phyloP scores from a whole-genome alignment of 495 filamentous ascomycete genomes.

The Aspergillus mulundensis region DNA sequence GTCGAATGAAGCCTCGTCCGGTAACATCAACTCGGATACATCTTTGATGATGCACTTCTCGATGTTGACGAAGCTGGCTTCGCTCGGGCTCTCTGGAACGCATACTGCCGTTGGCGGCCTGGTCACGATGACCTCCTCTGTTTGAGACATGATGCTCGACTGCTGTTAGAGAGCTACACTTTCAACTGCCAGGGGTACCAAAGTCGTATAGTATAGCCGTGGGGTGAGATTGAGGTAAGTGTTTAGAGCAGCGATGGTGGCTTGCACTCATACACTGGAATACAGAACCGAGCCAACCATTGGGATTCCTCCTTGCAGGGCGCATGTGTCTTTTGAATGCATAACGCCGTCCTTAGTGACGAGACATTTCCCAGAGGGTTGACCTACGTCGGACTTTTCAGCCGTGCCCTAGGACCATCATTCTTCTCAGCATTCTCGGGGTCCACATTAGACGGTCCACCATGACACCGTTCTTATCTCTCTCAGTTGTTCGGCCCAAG shows the following conservation, averaged over 20 bases:
- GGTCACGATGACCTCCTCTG: slow-evolving; percentile 23
- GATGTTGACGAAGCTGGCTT: slow-evolving; percentile 24
- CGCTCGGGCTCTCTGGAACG: slow-evolving; percentile 19
- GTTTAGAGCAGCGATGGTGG: neutral
- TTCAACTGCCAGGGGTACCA: neutral
- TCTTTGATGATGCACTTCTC: slow-evolving; percentile 22
- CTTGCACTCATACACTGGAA: slow-evolving; percentile 6
- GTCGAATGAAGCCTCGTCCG: slow-evolving; percentile 19
- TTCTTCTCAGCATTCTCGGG: slow-evolving; percentile 9
- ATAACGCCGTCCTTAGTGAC: slow-evolving; percentile 17
- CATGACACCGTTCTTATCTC: slow-evolving; percentile 10
- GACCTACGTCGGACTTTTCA: slow-evolving; percentile 10
- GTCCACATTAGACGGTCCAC: slow-evolving; percentile 12
- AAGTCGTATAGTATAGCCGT: neutral
- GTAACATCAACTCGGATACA: slow-evolving; percentile 18
- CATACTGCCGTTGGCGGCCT: slow-evolving; percentile 24
- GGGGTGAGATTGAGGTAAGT: neutral
- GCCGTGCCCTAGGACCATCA: slow-evolving; percentile 4
- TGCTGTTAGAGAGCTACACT: slow-evolving; percentile 11
- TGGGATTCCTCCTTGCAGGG: slow-evolving; percentile 5
- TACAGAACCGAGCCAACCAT: slow-evolving; percentile 2
- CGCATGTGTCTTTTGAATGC: slow-evolving; percentile 18
- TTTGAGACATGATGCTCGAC: slow-evolving; percentile 28
- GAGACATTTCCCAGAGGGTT: slow-evolving; percentile 16
- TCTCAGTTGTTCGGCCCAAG: neutral